phyloP scores from a whole-genome alignment of 2,329 filamentous ascomycete genomes.

The Apiospora marii region DNA sequence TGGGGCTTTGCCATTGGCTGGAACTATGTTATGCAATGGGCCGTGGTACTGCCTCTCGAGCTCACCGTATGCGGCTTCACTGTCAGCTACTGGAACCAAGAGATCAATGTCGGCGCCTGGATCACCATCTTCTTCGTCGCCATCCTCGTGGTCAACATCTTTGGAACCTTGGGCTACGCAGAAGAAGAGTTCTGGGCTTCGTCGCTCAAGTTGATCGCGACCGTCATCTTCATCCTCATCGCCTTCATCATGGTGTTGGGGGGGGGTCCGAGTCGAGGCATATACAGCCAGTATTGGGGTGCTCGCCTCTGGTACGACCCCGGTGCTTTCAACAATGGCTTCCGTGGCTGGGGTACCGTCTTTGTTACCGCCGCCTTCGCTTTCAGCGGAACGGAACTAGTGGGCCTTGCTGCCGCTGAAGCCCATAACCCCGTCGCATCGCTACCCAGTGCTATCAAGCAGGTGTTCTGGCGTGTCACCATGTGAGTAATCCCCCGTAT shows the following conservation, averaged over 20 bases:
- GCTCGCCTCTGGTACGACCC: constrained; percentile 58
- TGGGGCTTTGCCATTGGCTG: constrained; percentile 53
- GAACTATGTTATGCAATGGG: constrained; percentile 59
- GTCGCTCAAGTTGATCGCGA: constrained; percentile 64
- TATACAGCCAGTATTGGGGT: constrained; percentile 56
- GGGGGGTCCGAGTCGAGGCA: constrained; percentile 61
- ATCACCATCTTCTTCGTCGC: constrained; percentile 62
- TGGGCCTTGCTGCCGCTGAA: constrained; percentile 79
- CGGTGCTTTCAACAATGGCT: constrained; percentile 73
- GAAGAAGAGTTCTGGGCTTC: constrained; percentile 69
- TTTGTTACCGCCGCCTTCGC: constrained; percentile 79
- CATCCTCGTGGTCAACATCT: constrained; percentile 62
- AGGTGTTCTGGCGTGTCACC: constrained; percentile 70
- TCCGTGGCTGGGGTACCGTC: constrained; percentile 76
- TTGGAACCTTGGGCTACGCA: constrained; percentile 62
- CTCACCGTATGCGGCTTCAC: constrained; percentile 58
- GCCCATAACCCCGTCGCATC: constrained; percentile 74
- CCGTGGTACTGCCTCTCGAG: constrained; percentile 56
- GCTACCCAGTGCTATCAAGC: constrained; percentile 84
- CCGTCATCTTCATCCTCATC: constrained; percentile 70
- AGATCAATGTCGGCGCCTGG: constrained; percentile 58
- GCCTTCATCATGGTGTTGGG: constrained; percentile 66
- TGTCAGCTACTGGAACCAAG: constrained; percentile 56
- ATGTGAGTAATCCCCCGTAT: constrained; percentile 40
- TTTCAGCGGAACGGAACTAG: constrained; percentile 76